Evolutionary conservation across 1,139 yeast genomes (phyloP).

Genomic region (Diutina rugosa): DNA sequence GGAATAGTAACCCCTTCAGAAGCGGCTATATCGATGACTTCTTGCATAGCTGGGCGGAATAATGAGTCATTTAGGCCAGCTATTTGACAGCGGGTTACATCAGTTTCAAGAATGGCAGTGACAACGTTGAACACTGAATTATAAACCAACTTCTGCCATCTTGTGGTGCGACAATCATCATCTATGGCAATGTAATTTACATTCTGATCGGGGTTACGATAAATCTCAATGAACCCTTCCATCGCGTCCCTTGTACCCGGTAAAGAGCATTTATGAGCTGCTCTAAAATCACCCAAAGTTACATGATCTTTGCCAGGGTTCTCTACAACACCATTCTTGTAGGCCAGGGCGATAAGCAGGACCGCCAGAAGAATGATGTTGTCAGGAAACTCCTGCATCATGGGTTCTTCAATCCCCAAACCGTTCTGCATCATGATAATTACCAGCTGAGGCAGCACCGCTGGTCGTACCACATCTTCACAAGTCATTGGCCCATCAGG

Average conservation of each 20-base stretch:
- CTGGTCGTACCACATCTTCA: slow-evolving; percentile 48
- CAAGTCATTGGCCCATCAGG: slow-evolving; percentile 48
- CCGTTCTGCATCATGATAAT: slow-evolving; percentile 67
- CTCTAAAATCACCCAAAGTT: slow-evolving; percentile 38
- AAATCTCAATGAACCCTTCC: slow-evolving; percentile 32
- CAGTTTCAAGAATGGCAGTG: slow-evolving; percentile 36
- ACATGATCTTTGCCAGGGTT: slow-evolving; percentile 43
- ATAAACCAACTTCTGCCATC: slow-evolving; percentile 68
- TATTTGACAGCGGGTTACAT: slow-evolving; percentile 47
- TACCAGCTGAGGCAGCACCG: slow-evolving; percentile 32
- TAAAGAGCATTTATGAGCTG: background rate
- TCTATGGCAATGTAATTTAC: slow-evolving; percentile 33
- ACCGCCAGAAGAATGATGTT: slow-evolving; percentile 55
- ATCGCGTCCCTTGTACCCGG: slow-evolving; percentile 12
- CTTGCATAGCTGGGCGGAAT: slow-evolving; percentile 52
- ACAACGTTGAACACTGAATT: slow-evolving; percentile 57
- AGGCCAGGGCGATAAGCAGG: slow-evolving; percentile 54
- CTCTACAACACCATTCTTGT: slow-evolving; percentile 36
- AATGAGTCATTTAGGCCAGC: slow-evolving; percentile 37
- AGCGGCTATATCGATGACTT: slow-evolving; percentile 47
- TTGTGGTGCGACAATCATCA: slow-evolving; percentile 33
- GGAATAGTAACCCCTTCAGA: slow-evolving; percentile 46
- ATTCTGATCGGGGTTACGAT: slow-evolving; percentile 24
- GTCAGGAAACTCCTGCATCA: slow-evolving; percentile 43
- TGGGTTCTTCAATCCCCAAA: slow-evolving; percentile 54